These are phyloP conservation scores for Rhizopus microsporus DNA, from an alignment of 371 early-diverging fungal genomes.

Conservation along the genomic window DNA sequence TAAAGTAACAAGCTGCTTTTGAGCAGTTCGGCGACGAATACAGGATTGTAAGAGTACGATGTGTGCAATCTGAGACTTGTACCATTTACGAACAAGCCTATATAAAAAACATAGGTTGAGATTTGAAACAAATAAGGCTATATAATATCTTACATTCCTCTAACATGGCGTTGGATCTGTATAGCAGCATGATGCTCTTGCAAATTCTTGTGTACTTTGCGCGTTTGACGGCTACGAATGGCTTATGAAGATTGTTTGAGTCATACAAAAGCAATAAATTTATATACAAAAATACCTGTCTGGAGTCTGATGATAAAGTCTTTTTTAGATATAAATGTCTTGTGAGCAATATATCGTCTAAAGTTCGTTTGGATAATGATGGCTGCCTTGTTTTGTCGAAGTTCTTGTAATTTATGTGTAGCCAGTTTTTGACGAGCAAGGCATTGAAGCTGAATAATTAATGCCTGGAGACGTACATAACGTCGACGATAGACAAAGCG, in stretches of 20 bases:
- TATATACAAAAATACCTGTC: slow-evolving; percentile 28
- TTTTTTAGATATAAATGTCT: slow-evolving; percentile 45
- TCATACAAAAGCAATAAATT: not conserved
- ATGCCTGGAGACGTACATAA: slow-evolving; percentile 60
- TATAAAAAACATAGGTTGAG: not conserved
- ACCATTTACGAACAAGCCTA: slow-evolving; percentile 60
- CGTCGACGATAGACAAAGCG: slow-evolving; percentile 68
- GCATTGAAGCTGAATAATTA: slow-evolving; percentile 61
- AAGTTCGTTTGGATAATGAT: slow-evolving; percentile 70
- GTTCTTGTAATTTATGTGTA: slow-evolving; percentile 40
- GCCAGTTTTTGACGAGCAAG: slow-evolving; percentile 64
- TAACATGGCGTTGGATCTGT: slow-evolving; percentile 67
- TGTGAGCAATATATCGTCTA: slow-evolving; percentile 68
- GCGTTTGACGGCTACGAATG: slow-evolving; percentile 60
- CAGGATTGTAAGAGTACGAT: slow-evolving; percentile 82
- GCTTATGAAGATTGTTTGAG: slow-evolving; percentile 9
- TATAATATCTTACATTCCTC: slow-evolving; percentile 49
- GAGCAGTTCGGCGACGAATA: slow-evolving; percentile 76
- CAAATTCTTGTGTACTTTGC: slow-evolving; percentile 38
- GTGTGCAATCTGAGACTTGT: slow-evolving; percentile 48
- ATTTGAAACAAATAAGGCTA: not conserved
- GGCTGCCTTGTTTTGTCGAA: slow-evolving; percentile 76
- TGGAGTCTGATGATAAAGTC: slow-evolving; percentile 36
- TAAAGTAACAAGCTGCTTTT: slow-evolving; percentile 57
- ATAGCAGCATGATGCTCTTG: slow-evolving; percentile 69